Base-by-base conservation (phyloP, 1,139 yeast species). In the Protomyces arabidopsidicola region DNA sequence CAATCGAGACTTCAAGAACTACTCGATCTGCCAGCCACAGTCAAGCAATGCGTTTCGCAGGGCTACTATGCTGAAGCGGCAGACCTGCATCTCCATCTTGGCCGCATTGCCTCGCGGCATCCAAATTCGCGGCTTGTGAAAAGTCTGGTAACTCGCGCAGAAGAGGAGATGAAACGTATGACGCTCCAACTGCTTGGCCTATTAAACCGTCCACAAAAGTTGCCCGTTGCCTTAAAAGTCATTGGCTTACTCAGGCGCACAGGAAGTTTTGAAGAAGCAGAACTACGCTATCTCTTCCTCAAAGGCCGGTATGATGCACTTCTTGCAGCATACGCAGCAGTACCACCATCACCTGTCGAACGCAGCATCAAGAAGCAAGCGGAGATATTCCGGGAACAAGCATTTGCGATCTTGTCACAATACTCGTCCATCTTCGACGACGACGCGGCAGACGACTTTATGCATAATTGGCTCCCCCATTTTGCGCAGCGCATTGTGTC, bases 61-160 rank as follows among this genome's bases (percentile, higher is more conserved):
- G 97, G 97, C 0, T 88, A 88, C 72, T 93, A 90, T 72, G 88
- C 90, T 51, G 97, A 90, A 71, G 90, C 97, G 5, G 80, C 91
- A 45, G 96, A 89, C 69, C 82, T 88, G 18, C 85, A 90, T 18
- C 81, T 86, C 53, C 84, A 88, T 71, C 83, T 88, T 0, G 82
- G 85, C 67, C 80, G 95, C 58, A 77, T 91, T 48, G 77, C 81
- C 0, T 82, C 85, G 27, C 78, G 95, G 65, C 91, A 86, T 73
- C 89, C 90, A 1, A 82, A 82, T 48, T 77, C 88, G 9, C 74
- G 75, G 0, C 74, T 88, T 0, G 81, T 91, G 52, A 77, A 75
- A 35, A 78, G 80, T 39, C 83, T 90, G 14, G 72, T 70, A 38
- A 63, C 60, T 2, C 74, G 75, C 31, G 74, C 76, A 3, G 75